Conservation (phyloP, 2,329 filamentous ascomycete genomes). For the Botrytis squamosa region DNA sequence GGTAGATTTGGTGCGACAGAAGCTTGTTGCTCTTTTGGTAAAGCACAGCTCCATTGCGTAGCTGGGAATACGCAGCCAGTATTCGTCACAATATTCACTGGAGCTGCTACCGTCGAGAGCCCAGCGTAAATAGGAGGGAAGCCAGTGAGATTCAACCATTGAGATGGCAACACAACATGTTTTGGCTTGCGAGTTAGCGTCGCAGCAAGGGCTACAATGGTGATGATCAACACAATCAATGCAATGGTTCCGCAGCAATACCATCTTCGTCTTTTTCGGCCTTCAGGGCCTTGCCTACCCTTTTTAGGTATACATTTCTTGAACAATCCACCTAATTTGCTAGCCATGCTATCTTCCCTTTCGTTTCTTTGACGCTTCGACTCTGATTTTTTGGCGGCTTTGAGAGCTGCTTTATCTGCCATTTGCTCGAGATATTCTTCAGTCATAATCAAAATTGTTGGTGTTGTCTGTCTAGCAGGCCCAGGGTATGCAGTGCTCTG, state of each 20-base stretch:
- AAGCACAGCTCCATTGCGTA: constrained; percentile 80
- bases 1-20: constrained; percentile 61
- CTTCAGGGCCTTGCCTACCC: constrained; percentile 62
- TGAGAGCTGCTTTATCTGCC: constrained; percentile 26
- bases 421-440: constrained; percentile 17
- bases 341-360: constrained; percentile 62
- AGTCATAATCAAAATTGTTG: constrained; percentile 25
- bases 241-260: constrained; percentile 53
- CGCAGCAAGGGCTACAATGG: constrained; percentile 58
- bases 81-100: constrained; percentile 62
- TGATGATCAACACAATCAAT: constrained; percentile 54
- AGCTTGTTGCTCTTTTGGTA: constrained; percentile 75
- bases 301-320: constrained; percentile 60
- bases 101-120: constrained; percentile 72
- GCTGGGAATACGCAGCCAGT: constrained; percentile 69
- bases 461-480: constrained; percentile 26
- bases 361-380: constrained; percentile 56
- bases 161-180: constrained; percentile 43
- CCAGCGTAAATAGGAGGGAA: constrained; percentile 87
- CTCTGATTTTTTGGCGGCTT: constrained; percentile 36
- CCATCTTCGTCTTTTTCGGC: constrained; percentile 60
- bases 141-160: constrained; percentile 81
- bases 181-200: constrained; percentile 47
- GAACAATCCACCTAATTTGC: constrained; percentile 60
- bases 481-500: constrained; percentile 37